These are phyloP conservation scores for Aphanocladium album DNA, from an alignment of 2,329 filamentous ascomycete species.

Conservation along the genomic window DNA sequence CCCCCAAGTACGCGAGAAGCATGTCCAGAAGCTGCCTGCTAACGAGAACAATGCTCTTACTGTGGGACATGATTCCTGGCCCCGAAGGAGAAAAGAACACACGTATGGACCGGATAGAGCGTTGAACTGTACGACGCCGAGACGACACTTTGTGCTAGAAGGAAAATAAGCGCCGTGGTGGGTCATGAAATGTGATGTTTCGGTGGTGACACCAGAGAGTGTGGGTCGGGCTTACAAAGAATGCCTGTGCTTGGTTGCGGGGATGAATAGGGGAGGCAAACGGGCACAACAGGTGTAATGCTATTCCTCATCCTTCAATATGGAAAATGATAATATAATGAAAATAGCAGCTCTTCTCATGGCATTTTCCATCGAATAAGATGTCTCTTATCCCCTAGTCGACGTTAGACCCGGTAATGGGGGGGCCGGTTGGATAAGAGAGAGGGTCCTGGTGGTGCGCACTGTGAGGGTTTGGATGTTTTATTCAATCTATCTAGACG, in stretches of 20 bases:
- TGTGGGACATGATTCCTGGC: background rate
- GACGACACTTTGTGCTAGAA: background rate
- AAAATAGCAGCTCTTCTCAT: too few relatives aligned
- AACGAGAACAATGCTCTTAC: background rate
- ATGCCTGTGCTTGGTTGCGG: background rate
- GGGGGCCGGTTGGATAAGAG: background rate
- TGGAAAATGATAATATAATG: too few relatives aligned
- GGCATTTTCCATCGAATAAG: too few relatives aligned
- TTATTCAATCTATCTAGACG: too few relatives aligned
- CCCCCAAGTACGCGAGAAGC: background rate
- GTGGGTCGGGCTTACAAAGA: background rate
- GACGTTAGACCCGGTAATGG: background rate
- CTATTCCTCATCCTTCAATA: too few relatives aligned
- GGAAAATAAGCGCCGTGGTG: background rate
- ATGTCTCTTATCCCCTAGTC: background rate
- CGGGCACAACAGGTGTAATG: background rate
- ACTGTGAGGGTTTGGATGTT: too few relatives aligned
- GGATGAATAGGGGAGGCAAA: background rate
- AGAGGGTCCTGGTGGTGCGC: too few relatives aligned
- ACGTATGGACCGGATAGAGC: background rate
- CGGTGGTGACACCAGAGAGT: background rate
- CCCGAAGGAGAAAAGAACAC: background rate
- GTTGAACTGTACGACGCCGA: background rate
- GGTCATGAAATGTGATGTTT: background rate
- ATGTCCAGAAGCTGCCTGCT: background rate